phyloP scores from a whole-genome alignment of 2,329 filamentous ascomycete species.

The Cladobotryum protrusum region DNA sequence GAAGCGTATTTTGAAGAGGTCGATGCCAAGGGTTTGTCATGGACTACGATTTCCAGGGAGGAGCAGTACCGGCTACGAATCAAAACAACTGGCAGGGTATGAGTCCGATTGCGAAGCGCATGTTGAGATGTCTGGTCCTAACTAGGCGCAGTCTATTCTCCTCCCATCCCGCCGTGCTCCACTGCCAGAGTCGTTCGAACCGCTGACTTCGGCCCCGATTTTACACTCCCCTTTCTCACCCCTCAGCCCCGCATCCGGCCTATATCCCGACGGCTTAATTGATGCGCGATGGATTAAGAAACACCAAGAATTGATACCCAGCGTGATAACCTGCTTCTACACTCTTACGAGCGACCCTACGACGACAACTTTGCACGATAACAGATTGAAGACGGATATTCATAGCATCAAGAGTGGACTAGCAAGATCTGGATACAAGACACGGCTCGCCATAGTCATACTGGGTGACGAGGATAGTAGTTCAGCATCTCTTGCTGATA shows the following conservation, averaged over 20 bases:
- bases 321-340: constrained; percentile 76
- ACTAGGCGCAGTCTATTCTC: constrained; percentile 41
- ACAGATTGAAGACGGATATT: constrained; percentile 82
- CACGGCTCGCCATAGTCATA: constrained; percentile 63
- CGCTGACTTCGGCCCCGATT: constrained; percentile 43
- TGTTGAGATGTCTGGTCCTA: constrained; percentile 15
- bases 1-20: constrained; percentile 58
- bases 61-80: constrained; percentile 59
- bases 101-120: constrained; percentile 22
- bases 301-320: constrained; percentile 78
- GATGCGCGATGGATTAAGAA: constrained; percentile 79
- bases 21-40: constrained; percentile 59
- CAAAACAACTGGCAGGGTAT: constrained; percentile 73
- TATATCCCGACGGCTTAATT: constrained; percentile 87
- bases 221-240: constrained; percentile 91
- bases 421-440: constrained; percentile 66
- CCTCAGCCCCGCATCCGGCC: constrained; percentile 70
- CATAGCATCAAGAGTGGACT: constrained; percentile 67
- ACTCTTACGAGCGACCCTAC: constrained; percentile 65
- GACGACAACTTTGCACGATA: constrained; percentile 74
- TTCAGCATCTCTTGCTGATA: constrained; percentile 53
- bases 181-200: constrained; percentile 45
- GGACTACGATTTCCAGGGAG: constrained; percentile 53
- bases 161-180: constrained; percentile 53
- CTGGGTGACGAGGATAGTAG: constrained; percentile 25